Percentiles rank a stretch among this genome's conserved stretches.
Conservation (phyloP, 164 flowering plant species). For the Cinnamomum micranthum region DNA sequence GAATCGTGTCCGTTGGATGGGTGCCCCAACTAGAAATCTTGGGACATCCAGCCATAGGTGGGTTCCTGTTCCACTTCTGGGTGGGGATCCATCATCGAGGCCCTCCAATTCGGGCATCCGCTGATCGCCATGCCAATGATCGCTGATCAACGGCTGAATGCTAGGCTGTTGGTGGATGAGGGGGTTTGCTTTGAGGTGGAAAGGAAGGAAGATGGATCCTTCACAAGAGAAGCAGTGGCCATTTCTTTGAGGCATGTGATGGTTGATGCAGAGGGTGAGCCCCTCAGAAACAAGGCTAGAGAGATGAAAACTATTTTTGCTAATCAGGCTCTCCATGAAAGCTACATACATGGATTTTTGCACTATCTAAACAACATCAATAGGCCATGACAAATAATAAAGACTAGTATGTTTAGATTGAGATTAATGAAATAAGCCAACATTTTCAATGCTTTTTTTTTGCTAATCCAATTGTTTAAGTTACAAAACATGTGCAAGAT, state of each 20-base stretch:
- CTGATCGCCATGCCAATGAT: slow-evolving; percentile 25
- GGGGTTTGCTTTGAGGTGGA: slow-evolving; percentile 35
- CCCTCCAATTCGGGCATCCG: slow-evolving; percentile 31
- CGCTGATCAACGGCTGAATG: slow-evolving; percentile 29
- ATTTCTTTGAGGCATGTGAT: slow-evolving; percentile 25
- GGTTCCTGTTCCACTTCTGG: slow-evolving; percentile 28
- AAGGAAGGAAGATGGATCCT: slow-evolving; percentile 37
- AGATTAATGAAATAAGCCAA: not conserved
- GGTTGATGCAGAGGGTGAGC: slow-evolving; percentile 17
- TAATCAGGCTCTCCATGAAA: slow-evolving; percentile 8
- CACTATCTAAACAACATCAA: not conserved
- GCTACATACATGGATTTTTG: slow-evolving; percentile 3
- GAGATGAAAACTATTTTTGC: slow-evolving; percentile 5
- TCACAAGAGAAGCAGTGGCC: slow-evolving; percentile 24
- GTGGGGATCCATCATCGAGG: slow-evolving; percentile 34
- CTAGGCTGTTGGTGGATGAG: slow-evolving; percentile 35
- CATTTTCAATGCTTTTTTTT: no score
- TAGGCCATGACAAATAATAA: no score
- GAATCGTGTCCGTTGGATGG: slow-evolving; percentile 37
- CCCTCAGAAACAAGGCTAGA: not conserved
- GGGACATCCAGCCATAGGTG: slow-evolving; percentile 39
- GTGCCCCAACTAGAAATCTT: slow-evolving; percentile 37
- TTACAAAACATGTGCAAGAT: no score
- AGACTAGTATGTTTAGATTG: not conserved
- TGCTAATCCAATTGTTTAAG: no score